Evolutionary conservation across 2,329 filamentous ascomycete species (phyloP), one percentile per base, ranked within the genome.

Genomic region (Capronia coronata): DNA sequence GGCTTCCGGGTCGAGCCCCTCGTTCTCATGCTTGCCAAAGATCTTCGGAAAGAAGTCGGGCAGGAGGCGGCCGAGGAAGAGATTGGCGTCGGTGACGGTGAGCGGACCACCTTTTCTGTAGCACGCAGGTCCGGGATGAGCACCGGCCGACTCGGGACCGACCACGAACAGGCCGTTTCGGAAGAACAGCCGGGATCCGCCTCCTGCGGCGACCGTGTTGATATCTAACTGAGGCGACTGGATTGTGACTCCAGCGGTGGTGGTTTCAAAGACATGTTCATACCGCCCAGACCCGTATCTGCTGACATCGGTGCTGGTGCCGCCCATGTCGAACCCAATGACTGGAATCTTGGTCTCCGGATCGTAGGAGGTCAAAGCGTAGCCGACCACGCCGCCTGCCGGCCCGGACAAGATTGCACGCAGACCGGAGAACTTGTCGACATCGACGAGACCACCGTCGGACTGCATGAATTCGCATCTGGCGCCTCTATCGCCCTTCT

Each of bases 391-490:
- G 39, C 90, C 90, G 38, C 90, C 90, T n/a, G 90, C 90, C 1
- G 90, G 90, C 0, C 90, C 91, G 1, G 89, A 94, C 3, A 96
- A 65, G 50, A 96, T 95, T 1, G 89, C 90, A 61, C 86, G 84
- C 8, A 96, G 70, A 0, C 90, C 90, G 1, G 87, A 93, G 63
- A 96, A 96, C 59, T 75, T 66, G 47, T 67, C 68, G 45, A 73
- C 71, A 53, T 73, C 70, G 5, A 82, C 80, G 6, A 83, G 66
- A 3, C 80, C 80, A 42, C 87, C 88, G 57, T 94, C 88, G 4
- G 86, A 91, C 67, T 96, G 90, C 91, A 96, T 96, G 60, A 96
- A 96, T 65, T 96, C 90, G 68, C 90, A 96, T 55, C 90, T 75
- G 2, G 87, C 86, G 5, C 83, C 86, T 60, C 77, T 84, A 3